Base-by-base conservation (phyloP, 192 early-diverging fungal genomes). In the Coemansia sp. region DNA sequence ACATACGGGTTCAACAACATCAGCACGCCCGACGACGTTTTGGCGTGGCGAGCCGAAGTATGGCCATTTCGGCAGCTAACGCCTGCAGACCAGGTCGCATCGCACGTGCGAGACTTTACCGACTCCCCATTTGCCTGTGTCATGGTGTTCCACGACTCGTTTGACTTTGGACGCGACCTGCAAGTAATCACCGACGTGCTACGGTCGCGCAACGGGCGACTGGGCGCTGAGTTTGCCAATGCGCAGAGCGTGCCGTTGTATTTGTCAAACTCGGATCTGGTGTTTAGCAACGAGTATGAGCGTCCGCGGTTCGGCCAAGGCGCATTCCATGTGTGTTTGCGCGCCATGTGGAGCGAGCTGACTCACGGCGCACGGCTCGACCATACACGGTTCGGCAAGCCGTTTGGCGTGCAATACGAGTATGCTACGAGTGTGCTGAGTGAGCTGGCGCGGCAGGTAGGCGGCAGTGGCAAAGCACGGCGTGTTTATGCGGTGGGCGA, bases 201-300 rank as follows among this genome's bases (percentile, higher is more conserved):
- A 25, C 75, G 79, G 24, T 82, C 84, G 35, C 57, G 84, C 63
- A 72, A 84, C 41, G 92, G 88, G 3, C 71, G 67, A 17, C 39
- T 89, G 15, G 88, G 88, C 14, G 85, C 83, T 8, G 73, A 72
- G 37, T 83, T 81, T 67, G 58, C 41, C 11, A 69, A 82, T 23
- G 56, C 67, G 15, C 87, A 88, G 63, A 73, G 67, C 51, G 72
- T 89, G 2, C 93, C 93, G 2, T 61, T 96, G n/a, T 96, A 88
- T 72, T 86, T 88, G 62, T 90, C 89, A 48, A 91, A 91, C 63
- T 68, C 87, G 0, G 87, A 89, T 65, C 68, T 88, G 29, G 66
- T 94, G 8, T 97, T 92, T 90, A 88, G 86, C 64, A 95, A 91
- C 68, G 92, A 95, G 17, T 93, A 83, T 47, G 86, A 88, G n/a